A percentile compares a stretch with the other conserved stretches of the same genome.
Conservation (phyloP, 2,329 filamentous ascomycete species). For the Cytospora piceae region DNA sequence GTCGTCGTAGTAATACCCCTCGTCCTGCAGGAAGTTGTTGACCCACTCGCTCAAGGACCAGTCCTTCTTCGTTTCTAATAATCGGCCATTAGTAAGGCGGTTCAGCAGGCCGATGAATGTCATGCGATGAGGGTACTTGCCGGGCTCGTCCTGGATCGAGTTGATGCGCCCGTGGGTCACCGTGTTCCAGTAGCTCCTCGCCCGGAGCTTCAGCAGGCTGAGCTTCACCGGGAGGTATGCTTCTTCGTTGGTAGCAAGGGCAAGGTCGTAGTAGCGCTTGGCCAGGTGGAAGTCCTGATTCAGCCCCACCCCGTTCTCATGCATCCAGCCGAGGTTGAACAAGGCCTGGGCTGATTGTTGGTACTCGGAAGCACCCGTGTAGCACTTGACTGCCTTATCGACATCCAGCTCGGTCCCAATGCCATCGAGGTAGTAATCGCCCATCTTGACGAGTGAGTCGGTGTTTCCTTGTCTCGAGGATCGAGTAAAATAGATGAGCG, state of each 20-base stretch:
- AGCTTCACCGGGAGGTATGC: conserved; percentile 92
- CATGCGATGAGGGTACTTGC: conserved; percentile 53
- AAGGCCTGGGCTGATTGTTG: conserved; percentile 92
- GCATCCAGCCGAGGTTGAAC: conserved; percentile 99
- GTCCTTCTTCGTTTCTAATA: conserved; percentile 67
- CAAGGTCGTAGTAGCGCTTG: conserved; percentile 93
- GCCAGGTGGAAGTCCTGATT: conserved; percentile 96
- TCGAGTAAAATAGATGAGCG: conserved; percentile 91
- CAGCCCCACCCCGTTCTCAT: conserved; percentile 92
- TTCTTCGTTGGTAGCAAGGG: conserved; percentile 87
- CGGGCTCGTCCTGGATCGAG: conserved; percentile 85
- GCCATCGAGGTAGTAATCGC: conserved; percentile 91
- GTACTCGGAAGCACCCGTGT: conserved; percentile 87
- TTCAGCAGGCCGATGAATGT: background rate
- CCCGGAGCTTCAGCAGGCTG: conserved; percentile 80
- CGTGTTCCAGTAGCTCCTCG: conserved; percentile 92
- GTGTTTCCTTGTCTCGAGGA: conserved; percentile 92
- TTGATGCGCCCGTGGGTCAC: conserved; percentile 90
- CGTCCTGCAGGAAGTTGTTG: conserved; percentile 77
- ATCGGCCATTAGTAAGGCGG: conserved; percentile 36
- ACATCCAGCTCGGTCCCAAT: conserved; percentile 72
- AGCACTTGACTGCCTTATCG: conserved; percentile 90
- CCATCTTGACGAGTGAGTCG: conserved; percentile 96
- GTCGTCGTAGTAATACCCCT: conserved; percentile 66
- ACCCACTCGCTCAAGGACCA: conserved; percentile 88